These are phyloP conservation scores for Ganoderma leucocontextum DNA, from an alignment of 1,284 basidiomycete genomes.

Conservation along the genomic window DNA sequence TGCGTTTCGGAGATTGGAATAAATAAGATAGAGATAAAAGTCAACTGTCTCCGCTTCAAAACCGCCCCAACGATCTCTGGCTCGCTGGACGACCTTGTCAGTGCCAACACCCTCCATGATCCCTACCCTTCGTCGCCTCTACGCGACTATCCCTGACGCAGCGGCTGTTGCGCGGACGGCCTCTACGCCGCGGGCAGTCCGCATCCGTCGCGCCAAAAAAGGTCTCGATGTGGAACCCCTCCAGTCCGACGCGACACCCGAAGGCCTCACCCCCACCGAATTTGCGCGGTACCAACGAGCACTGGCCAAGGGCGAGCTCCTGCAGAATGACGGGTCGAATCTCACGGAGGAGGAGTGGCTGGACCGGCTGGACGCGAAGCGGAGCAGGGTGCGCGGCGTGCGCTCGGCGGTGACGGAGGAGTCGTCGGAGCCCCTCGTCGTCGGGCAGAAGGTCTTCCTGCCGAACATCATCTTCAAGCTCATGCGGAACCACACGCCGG, in stretches of 20 bases:
- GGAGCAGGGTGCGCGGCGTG: constrained; percentile 74
- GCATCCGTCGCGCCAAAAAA: constrained; percentile 67
- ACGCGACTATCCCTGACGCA: constrained; percentile 55
- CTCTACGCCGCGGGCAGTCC: constrained; percentile 76
- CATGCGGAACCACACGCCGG: constrained; percentile 84
- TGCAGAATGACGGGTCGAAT: constrained; percentile 48
- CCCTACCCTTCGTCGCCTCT: constrained; percentile 52
- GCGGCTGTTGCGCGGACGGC: constrained; percentile 67
- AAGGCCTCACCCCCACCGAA: constrained; percentile 70
- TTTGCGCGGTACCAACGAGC: constrained; percentile 64
- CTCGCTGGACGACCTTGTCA: not conserved
- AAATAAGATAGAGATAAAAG: not conserved
- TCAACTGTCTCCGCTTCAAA: not conserved
- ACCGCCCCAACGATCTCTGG: not conserved
- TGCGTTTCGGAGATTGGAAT: not conserved
- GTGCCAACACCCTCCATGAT: constrained; percentile 32
- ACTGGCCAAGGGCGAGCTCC: constrained; percentile 59
- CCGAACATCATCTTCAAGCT: constrained; percentile 89
- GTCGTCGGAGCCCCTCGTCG: constrained; percentile 52
- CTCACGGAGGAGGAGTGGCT: constrained; percentile 66
- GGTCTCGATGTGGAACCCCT: constrained; percentile 47
- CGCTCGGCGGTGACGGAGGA: constrained; percentile 49
- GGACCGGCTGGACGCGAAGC: constrained; percentile 58
- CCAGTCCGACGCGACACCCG: constrained; percentile 57
- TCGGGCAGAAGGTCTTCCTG: constrained; percentile 87